Evolutionary conservation across 2,329 filamentous ascomycete species (phyloP).

Genomic region (Ceratocystis alfenasii): DNA sequence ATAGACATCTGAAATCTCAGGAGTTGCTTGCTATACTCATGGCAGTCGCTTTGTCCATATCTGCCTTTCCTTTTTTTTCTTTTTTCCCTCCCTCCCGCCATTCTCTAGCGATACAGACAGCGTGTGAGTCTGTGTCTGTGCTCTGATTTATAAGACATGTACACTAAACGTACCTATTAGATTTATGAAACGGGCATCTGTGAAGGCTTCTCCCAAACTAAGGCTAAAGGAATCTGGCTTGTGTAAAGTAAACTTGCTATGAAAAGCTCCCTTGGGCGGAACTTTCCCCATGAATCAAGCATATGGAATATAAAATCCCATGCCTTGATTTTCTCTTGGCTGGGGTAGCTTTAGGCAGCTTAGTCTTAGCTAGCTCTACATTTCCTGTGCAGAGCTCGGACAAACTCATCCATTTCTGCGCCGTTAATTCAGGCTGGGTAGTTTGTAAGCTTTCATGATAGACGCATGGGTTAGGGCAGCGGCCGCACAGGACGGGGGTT

Average conservation of each 20-base stretch:
- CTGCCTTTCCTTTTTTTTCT: not conserved
- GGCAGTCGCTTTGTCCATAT: not conserved
- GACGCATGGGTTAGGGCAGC: not conserved
- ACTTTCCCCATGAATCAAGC: too few relatives aligned
- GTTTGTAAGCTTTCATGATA: not conserved
- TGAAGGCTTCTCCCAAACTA: not conserved
- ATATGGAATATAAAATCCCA: too few relatives aligned
- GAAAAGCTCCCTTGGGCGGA: too few relatives aligned
- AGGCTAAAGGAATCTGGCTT: not conserved
- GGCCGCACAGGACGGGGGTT: not conserved
- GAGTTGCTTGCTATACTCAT: too few relatives aligned
- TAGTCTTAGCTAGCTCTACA: too few relatives aligned
- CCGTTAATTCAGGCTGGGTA: not conserved
- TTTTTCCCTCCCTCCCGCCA: too few relatives aligned
- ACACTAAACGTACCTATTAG: not conserved
- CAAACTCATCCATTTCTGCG: not conserved
- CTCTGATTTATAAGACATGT: not conserved
- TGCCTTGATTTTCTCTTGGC: too few relatives aligned
- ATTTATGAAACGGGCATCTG: not conserved
- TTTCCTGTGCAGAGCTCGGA: not conserved
- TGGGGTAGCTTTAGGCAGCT: too few relatives aligned
- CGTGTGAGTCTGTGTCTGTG: not conserved
- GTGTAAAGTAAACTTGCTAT: too few relatives aligned
- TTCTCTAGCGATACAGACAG: not conserved
- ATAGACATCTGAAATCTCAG: too few relatives aligned